Base-by-base conservation (phyloP, 2,329 filamentous ascomycete genomes). In the Fusarium nisikadoi region DNA sequence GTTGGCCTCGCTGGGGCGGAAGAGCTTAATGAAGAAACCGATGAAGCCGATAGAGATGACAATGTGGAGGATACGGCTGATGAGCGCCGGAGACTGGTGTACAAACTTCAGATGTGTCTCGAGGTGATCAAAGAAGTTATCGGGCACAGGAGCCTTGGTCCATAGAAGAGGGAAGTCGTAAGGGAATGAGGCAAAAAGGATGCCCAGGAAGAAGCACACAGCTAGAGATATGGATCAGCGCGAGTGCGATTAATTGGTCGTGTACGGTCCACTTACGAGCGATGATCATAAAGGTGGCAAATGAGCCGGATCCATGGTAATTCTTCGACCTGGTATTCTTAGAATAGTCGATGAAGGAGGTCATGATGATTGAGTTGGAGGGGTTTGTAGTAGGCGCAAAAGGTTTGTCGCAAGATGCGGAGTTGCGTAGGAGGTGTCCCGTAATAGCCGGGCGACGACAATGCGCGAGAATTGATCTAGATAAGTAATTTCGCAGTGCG, bases 221-320 rank as follows among this genome's bases (percentile, higher is more conserved):
- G 93, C 93, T 95, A 77, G 41, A 56, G 19, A 39, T 8, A 23
- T 49, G 41, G 57, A 53, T 54, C 27, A 74, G 59, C 45, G 33
- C 33, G 45, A 25, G 31, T 39, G 39, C 36, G 27, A 54, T 27
- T 38, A 60, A 65, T 62, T 67, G 50, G 23, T 25, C 41, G 53
- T n/a, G 35, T 33, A 63, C 49, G 59, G 72, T 39, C 62, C 43
- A 90, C 94, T 81, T 89, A 98, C 95, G 94, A 74, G 94, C 95
- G 75, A 98, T 92, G 80, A 99, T 98, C 83, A 99, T 92, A 81
- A 97, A 98, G 50, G 96, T 98, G 83, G 95, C 94, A 81, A 99
- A 99, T 54, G 94, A 94, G 78, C 86, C 85, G 53, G 89, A 86
- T 63, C 89, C 88, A 73, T 84, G 84, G 77, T 90, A 89, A 82